A percentile compares a stretch with the other conserved stretches of the same genome.
Conservation (phyloP, 2,329 filamentous ascomycete genomes). For the Aspergillus fumigatus region DNA sequence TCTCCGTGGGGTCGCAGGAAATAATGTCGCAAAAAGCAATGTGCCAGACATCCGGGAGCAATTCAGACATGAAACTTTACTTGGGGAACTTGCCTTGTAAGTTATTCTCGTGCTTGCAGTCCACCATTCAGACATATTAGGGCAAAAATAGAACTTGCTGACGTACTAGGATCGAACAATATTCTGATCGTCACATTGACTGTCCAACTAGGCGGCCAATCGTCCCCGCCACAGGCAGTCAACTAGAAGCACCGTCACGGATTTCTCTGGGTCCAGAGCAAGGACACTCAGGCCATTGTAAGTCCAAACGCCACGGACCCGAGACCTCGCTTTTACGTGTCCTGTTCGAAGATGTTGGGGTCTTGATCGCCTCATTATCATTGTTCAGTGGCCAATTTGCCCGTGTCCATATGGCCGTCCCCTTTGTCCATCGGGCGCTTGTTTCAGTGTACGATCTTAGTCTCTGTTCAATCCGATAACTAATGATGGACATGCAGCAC, state of each 20-base stretch:
- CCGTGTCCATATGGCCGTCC: not conserved
- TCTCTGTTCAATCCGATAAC: not conserved
- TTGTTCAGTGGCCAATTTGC: no score
- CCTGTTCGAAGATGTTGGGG: no score
- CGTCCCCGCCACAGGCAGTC: not conserved
- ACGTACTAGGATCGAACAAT: not conserved
- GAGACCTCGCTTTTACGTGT: no score
- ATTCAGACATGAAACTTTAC: constrained; percentile 80
- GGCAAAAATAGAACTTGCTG: not conserved
- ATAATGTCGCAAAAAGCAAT: constrained; percentile 93
- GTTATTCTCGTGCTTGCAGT: constrained; percentile 11
- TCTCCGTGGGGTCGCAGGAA: constrained; percentile 74
- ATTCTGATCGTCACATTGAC: not conserved
- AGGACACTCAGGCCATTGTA: not conserved
- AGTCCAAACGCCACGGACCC: no score
- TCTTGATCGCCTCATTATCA: no score
- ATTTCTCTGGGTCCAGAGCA: not conserved
- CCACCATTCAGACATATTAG: not conserved
- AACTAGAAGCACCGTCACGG: not conserved
- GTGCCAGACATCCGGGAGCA: constrained; percentile 89
- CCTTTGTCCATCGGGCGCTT: not conserved
- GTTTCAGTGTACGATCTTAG: not conserved
- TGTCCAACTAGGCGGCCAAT: not conserved
- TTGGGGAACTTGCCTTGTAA: constrained; percentile 81
- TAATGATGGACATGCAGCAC: not conserved